Conservation (phyloP, 192 early-diverging fungal genomes). For the Backusella mclennaniae region DNA sequence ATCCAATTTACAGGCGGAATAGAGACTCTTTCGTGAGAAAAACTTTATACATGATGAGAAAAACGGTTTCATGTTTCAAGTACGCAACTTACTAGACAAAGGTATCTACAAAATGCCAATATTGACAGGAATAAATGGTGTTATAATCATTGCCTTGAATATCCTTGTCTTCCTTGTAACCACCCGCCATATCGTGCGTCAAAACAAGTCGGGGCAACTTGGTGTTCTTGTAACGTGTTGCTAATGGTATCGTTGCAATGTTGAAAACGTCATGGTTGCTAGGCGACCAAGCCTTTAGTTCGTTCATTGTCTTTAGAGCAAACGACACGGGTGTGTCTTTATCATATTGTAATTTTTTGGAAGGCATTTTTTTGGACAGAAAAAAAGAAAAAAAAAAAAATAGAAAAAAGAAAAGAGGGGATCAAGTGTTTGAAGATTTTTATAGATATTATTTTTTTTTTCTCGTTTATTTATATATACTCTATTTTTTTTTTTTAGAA, state of each 20-base stretch:
- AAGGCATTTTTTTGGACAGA: conserved; percentile 13
- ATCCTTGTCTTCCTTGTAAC: conserved; percentile 50
- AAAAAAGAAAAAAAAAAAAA: neutral
- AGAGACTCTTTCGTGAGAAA: conserved; percentile 55
- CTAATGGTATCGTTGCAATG: neutral
- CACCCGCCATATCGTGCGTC: conserved; percentile 69
- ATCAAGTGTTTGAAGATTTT: neutral
- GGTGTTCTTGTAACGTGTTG: neutral
- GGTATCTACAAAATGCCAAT: conserved; percentile 60
- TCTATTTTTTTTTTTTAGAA: neutral
- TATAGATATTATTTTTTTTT: neutral
- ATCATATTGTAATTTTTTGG: neutral
- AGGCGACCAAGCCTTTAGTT: conserved; percentile 23
- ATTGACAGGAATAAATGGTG: conserved; percentile 52
- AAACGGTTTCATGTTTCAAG: too few species aligned
- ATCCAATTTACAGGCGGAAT: conserved; percentile 65
- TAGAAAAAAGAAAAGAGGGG: neutral
- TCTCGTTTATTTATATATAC: neutral
- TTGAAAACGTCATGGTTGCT: conserved; percentile 12
- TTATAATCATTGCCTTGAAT: conserved; percentile 47
- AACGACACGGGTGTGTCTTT: conserved; percentile 11
- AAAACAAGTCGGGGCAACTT: conserved; percentile 35
- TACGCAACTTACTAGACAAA: conserved; percentile 54
- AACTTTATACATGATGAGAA: conserved; percentile 23
- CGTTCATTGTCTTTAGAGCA: conserved; percentile 12